A percentile compares a stretch with the other conserved stretches of the same genome.
Conservation (phyloP, 2,329 filamentous ascomycete species). For the Alternaria longipes region DNA sequence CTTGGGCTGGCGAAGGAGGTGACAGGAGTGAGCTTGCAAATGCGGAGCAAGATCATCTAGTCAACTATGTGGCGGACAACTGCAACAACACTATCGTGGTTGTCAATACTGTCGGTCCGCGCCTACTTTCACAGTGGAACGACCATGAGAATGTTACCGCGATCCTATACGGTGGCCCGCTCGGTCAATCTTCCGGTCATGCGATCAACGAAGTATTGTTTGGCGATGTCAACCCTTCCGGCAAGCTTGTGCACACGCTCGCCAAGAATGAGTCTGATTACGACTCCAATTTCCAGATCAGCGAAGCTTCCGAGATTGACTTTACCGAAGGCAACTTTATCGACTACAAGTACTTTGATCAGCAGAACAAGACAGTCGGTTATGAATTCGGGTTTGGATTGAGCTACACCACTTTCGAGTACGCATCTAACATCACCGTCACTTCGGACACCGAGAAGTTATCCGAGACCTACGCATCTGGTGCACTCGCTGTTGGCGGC, state of each 20-base stretch:
- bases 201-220: background rate
- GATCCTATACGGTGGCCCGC: background rate
- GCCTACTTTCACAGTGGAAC: background rate
- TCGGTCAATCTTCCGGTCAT: background rate
- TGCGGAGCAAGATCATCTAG: background rate
- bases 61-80: background rate
- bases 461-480: background rate
- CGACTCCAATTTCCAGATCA: background rate
- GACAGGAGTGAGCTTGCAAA: background rate
- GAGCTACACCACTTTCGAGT: background rate
- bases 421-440: background rate
- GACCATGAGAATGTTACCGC: background rate
- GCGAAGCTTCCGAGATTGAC: background rate
- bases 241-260: background rate
- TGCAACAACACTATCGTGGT: background rate
- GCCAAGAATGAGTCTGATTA: constrained; percentile 5
- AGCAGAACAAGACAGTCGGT: background rate
- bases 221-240: background rate
- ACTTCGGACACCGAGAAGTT: background rate
- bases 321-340: constrained; percentile 2
- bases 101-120: background rate
- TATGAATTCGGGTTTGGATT: background rate
- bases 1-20: background rate
- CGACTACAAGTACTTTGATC: constrained; percentile 3
- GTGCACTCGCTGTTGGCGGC: background rate